Percentiles rank a stretch among this genome's conserved stretches.
phyloP scores from a whole-genome alignment of 805 yeast genomes.

The Wickerhamiella musiphila region DNA sequence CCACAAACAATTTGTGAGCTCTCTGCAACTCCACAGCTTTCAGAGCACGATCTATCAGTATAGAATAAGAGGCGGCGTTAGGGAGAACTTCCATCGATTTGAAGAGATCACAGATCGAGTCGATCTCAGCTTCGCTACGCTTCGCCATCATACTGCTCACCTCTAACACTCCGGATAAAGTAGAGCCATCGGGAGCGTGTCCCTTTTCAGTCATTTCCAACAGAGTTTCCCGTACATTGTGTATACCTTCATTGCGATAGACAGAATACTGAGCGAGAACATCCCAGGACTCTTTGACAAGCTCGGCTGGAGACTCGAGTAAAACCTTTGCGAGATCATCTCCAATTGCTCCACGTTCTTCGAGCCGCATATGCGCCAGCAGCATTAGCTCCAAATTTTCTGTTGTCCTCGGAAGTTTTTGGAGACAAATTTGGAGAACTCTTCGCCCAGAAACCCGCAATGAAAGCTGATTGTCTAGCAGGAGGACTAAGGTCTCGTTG shows the following conservation, averaged over 20 bases:
- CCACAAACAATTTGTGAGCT: conserved; percentile 23
- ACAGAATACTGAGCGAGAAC: conserved; percentile 21
- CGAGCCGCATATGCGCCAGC: conserved; percentile 15
- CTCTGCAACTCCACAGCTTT: conserved; percentile 15
- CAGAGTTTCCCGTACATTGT: conserved; percentile 6
- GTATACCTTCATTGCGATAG: conserved; percentile 12
- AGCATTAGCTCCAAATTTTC: conserved; percentile 18
- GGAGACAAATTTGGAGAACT: too few relatives aligned
- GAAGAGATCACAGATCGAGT: conserved; percentile 18
- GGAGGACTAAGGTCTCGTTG: conserved; percentile 6
- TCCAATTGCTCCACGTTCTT: conserved; percentile 9
- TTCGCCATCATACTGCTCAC: conserved; percentile 17
- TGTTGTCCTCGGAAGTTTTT: conserved; percentile 5
- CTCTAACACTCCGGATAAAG: conserved; percentile 14
- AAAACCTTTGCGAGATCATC: conserved; percentile 5
- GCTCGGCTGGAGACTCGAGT: conserved; percentile 6
- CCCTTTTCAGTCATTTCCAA: conserved; percentile 10
- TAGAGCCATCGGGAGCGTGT: conserved; percentile 13
- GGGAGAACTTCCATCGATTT: conserved; percentile 19
- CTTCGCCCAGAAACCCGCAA: too few relatives aligned
- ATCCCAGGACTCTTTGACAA: conserved; percentile 23
- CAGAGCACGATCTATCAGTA: conserved; percentile 23
- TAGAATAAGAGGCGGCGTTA: conserved; percentile 24
- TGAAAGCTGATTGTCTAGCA: conserved; percentile 14
- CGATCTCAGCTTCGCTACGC: conserved; percentile 13